Base-by-base conservation (phyloP, 495 filamentous ascomycete species). In the Viridothelium virens region DNA sequence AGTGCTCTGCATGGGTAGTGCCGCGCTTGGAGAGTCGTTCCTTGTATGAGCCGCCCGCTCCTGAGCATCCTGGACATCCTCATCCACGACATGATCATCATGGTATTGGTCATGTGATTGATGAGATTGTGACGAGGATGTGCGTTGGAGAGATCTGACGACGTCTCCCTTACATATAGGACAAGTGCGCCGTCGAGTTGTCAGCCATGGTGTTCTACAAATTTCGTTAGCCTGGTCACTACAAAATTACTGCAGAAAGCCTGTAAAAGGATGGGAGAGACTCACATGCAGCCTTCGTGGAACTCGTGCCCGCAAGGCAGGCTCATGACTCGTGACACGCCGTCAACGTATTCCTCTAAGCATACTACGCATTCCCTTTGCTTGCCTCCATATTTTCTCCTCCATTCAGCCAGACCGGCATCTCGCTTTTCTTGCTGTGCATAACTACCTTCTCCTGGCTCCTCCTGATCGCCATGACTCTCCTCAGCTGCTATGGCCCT, bases 261-360 rank as follows among this genome's bases (percentile, higher is more conserved):
- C 38, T 31, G 2, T n/a, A 7, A 36, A 36, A 7, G 31, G 39
- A 63, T n/a, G 46, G 70, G 61, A 44, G 61, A 46, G 38, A 88
- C 93, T 89, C 82, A 97, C 92, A 98, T 97, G 92, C 94, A 98
- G 71, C 94, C 92, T 44, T 81, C 93, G 75, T 98, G 94, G 76
- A 98, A 98, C 72, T 98, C 94, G 74, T 98, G 94, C 33, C 94
- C 94, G 77, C 94, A 98, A n/a, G 94, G 94, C 63, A 98, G 79
- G 70, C 90, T 96, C 94, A 98, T 98, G 18, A 98, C 95, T 66
- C 85, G 81, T 74, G 91, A 96, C 70, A 97, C 86, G 38, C 94
- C 93, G 75, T 97, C 95, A 18, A 96, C 81, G 75, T 97, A 98
- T 72, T 98, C 95, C 77, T 98, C 94, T 62, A 97, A 79, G 69